Evolutionary conservation across 306 rosid genomes (phyloP).

Genomic region (Gleditsia sinensis): DNA sequence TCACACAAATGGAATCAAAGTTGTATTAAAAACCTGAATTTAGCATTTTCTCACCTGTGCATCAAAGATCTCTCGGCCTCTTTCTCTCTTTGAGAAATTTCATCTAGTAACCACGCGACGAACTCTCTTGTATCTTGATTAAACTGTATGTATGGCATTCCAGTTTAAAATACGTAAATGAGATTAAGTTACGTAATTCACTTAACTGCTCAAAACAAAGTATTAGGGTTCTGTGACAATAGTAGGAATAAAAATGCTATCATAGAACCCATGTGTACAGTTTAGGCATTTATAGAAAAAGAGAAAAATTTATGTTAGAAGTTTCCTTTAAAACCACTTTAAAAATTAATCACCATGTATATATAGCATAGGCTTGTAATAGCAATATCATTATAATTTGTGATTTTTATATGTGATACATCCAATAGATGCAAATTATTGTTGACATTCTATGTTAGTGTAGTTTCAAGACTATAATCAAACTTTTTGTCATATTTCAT

Average conservation of each 20-base stretch:
- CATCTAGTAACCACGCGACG: constrained; percentile 41
- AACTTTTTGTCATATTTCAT: background rate
- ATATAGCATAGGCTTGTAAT: background rate
- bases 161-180: background rate
- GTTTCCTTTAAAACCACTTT: background rate
- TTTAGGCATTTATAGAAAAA: background rate
- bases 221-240: background rate
- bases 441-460: background rate
- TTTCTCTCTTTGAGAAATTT: constrained; percentile 41
- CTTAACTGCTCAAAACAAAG: background rate
- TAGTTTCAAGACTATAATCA: background rate
- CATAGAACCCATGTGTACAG: background rate
- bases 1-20: background rate
- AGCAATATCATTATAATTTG: background rate
- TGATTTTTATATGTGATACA: background rate
- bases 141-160: constrained; percentile 19
- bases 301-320: background rate
- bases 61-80: constrained; percentile 49
- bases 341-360: background rate
- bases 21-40: background rate
- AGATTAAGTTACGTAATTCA: background rate
- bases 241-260: background rate
- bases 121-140: background rate
- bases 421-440: background rate
- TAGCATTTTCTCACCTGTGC: constrained; percentile 42